Base-by-base conservation (phyloP, 75 land plant species). In the Picea glauca region DNA sequence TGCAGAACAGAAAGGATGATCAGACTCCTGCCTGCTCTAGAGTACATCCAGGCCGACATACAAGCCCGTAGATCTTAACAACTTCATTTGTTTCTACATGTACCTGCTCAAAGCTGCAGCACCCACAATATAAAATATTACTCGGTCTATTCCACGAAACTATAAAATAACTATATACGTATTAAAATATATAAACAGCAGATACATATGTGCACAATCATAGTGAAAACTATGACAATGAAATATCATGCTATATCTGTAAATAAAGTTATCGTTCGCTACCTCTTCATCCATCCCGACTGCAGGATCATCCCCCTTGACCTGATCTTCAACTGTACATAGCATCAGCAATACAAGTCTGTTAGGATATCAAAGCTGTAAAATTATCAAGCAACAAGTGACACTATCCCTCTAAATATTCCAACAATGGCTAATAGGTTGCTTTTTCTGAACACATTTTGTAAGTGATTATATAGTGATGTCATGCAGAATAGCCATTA, bases 1-100 rank as follows among this genome's bases (percentile, higher is more conserved):
- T 70, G 73, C 26, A 70, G n/a, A 70, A 54, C 23, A 70, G n/a
- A 43, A 70, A 70, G 54, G 46, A 70, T 40, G 43, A 43, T 70
- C 73, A 17, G 5, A 68, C 17, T 7, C 6, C 50, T 68, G 20
- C 6, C 50, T 68, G 17, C 50, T 11, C 8, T 70, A 38, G 46
- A 68, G 2, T 68, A 70, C 54, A 70, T 40, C n/a, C 9, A 40
- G 20, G 73, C 26, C 23, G 2, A 70, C 3, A 32, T 70, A 35
- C 54, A 70, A 70, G 20, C 35, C 54, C 54, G n/a, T 43, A 20
- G 23, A 7, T 70, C 54, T 65, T 31, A 46, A 21, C 26, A 70
- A 13, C 73, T 70, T 43, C 54, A n/a, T 43, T 35, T 18, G 20
- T 70, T 70, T 70, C 73, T 43, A 43, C 18, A 5, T 70, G 73